phyloP scores from a whole-genome alignment of 2,329 filamentous ascomycete species.

The Exophiala aquamarina region DNA sequence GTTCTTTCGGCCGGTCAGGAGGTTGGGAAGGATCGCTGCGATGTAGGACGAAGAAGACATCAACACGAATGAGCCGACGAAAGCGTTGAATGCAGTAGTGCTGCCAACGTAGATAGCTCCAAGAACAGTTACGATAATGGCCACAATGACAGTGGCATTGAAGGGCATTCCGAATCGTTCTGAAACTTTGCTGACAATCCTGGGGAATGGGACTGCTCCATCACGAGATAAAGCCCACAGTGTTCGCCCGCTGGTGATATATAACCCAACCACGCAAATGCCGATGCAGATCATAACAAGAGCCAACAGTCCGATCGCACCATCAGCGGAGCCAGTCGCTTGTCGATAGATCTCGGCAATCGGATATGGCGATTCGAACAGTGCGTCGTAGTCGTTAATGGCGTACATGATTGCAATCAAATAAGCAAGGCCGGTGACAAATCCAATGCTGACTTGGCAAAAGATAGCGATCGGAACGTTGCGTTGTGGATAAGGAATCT shows the following conservation, averaged over 20 bases:
- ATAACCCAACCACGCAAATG: constrained; percentile 55
- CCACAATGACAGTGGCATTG: constrained; percentile 55
- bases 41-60: constrained; percentile 59
- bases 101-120: constrained; percentile 50
- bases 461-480: constrained; percentile 53
- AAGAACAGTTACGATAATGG: constrained; percentile 51
- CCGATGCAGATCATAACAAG: constrained; percentile 57
- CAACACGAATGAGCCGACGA: constrained; percentile 60
- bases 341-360: constrained; percentile 67
- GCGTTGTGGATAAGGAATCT: constrained; percentile 63
- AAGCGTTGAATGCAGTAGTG: constrained; percentile 52
- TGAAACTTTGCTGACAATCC: constrained; percentile 50
- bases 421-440: constrained; percentile 48
- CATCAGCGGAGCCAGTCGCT: constrained; percentile 53
- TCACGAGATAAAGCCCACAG: constrained; percentile 64
- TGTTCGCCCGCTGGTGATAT: constrained; percentile 61
- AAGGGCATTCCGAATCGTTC: constrained; percentile 52
- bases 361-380: constrained; percentile 54
- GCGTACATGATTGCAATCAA: constrained; percentile 56
- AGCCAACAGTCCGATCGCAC: constrained; percentile 53
- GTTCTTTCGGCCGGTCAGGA: constrained; percentile 52
- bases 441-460: constrained; percentile 51
- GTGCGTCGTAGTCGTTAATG: constrained; percentile 46
- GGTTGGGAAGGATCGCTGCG: constrained; percentile 52
- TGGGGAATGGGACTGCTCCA: constrained; percentile 55